Base-by-base conservation (phyloP, 306 rosid species). In the Citrullus colocynthis region DNA sequence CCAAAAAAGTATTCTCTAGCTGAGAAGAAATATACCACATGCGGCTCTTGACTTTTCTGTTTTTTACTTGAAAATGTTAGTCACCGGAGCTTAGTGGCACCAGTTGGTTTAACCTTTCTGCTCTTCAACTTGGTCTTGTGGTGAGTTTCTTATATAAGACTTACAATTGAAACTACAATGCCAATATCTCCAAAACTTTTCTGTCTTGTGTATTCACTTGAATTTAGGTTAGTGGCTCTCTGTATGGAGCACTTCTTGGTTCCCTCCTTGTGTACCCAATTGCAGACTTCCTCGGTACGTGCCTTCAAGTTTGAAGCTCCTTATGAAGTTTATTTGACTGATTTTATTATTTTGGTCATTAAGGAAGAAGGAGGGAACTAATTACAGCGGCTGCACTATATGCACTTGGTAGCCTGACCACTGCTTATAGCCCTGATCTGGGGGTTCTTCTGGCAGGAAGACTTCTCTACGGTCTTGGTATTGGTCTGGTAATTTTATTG, bases 161-260 rank as follows among this genome's bases (percentile, higher is more conserved):
- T 71, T 69, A 57, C 57, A 28, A 60, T 63, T 60, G 45, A 32
- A 15, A 44, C 67, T 37, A 20, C 8, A 57, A 48, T 18, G 60
- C 34, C 44, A 39, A 65, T 52, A 17, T 65, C 45, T 51, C 32
- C n/a, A 52, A 24, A 21, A 34, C 71, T 20, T 76, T 24, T 42
- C 18, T 24, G 76, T 21, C n/a, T 48, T 34, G 44, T 48, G 17
- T 9, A 30, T 37, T 17, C 41, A 10, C 13, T 63, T 52, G 39
- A 60, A 16, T 62, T 73, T 21, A 95, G 98, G 97, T 95, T 39
- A 92, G 98, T 82, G 97, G 97, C 66, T 95, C 98, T 74, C 85
- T 92, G 4, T 92, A 95, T 60, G 99, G 99, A 83, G 99, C 99
- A 87, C 97, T 92, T 85, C 78, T 90, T 64, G 97, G 97, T 83